A percentile compares a stretch with the other conserved stretches of the same genome.
Evolutionary conservation across 2,329 filamentous ascomycete species (phyloP).

Genomic region (Cordyceps militaris): DNA sequence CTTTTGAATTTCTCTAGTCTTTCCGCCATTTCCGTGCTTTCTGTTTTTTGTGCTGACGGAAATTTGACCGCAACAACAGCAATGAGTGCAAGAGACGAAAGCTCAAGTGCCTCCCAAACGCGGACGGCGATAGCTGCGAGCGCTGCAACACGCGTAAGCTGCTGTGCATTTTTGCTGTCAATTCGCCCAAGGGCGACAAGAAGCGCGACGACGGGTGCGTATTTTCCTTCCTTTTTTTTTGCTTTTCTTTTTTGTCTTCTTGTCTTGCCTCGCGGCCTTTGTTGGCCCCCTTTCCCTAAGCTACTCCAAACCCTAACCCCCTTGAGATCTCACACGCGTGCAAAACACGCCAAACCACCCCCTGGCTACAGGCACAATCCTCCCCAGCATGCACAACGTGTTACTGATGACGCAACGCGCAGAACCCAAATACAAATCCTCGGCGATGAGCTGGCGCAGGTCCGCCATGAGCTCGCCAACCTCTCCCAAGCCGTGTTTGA

Average conservation of each 20-base stretch:
- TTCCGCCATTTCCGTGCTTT: not conserved
- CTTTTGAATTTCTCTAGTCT: not conserved
- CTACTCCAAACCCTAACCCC: no score
- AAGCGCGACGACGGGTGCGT: slow-evolving; percentile 20
- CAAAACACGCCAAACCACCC: no score
- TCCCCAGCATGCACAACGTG: no score
- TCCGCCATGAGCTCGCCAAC: slow-evolving; percentile 25
- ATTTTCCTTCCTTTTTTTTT: not conserved
- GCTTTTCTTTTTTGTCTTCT: not conserved
- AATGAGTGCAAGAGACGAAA: slow-evolving; percentile 36
- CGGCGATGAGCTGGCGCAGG: slow-evolving; percentile 22
- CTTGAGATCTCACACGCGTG: not conserved
- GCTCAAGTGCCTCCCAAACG: slow-evolving; percentile 30
- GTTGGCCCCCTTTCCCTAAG: no score
- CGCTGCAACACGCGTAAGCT: slow-evolving; percentile 24
- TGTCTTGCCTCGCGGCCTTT: not conserved
- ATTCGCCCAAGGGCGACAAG: slow-evolving; percentile 17
- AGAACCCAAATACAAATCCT: slow-evolving; percentile 18
- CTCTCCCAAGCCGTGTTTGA: slow-evolving; percentile 23
- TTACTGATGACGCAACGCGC: not conserved
- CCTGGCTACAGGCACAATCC: no score
- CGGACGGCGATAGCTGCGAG: slow-evolving; percentile 22
- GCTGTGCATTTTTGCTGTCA: slow-evolving; percentile 21
- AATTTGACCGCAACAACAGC: slow-evolving; percentile 13
- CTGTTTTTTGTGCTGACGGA: not conserved